Evolutionary conservation across 169 alveolate species (phyloP).

Genomic region (Plasmodium falciparum): DNA sequence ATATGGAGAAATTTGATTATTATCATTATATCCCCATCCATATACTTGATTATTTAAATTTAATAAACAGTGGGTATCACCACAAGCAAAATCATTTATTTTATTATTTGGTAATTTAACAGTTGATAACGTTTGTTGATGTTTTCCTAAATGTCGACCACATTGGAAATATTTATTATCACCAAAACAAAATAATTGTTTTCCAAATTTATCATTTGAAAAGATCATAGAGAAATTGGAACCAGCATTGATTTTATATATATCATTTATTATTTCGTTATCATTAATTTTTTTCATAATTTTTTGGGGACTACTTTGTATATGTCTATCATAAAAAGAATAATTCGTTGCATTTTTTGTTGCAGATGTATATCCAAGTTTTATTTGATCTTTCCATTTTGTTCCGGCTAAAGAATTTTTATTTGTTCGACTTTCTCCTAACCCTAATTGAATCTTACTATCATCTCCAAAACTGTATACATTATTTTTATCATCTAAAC

Average conservation of each 20-base stretch:
- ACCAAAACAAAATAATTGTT: slow-evolving; percentile 72
- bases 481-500: slow-evolving; percentile 68
- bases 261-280: slow-evolving; percentile 48
- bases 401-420: slow-evolving; percentile 75
- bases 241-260: slow-evolving; percentile 73
- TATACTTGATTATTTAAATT: slow-evolving; percentile 55
- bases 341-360: slow-evolving; percentile 74
- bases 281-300: slow-evolving; percentile 61
- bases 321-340: slow-evolving; percentile 77
- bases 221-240: slow-evolving; percentile 56
- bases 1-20: slow-evolving; percentile 61
- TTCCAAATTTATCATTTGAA: slow-evolving; percentile 73
- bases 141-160: slow-evolving; percentile 72
- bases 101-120: slow-evolving; percentile 63
- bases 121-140: slow-evolving; percentile 75
- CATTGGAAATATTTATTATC: slow-evolving; percentile 73
- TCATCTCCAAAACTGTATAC: slow-evolving; percentile 76
- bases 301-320: slow-evolving; percentile 75
- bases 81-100: slow-evolving; percentile 74
- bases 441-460: slow-evolving; percentile 74
- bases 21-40: slow-evolving; percentile 75
- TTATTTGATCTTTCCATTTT: slow-evolving; percentile 72
- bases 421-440: slow-evolving; percentile 76
- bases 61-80: slow-evolving; percentile 70
- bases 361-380: slow-evolving; percentile 55